Evolutionary conservation across 164 flowering plant genomes (phyloP), one percentile per base, ranked within the genome.

Genomic region (Buxus sempervirens): DNA sequence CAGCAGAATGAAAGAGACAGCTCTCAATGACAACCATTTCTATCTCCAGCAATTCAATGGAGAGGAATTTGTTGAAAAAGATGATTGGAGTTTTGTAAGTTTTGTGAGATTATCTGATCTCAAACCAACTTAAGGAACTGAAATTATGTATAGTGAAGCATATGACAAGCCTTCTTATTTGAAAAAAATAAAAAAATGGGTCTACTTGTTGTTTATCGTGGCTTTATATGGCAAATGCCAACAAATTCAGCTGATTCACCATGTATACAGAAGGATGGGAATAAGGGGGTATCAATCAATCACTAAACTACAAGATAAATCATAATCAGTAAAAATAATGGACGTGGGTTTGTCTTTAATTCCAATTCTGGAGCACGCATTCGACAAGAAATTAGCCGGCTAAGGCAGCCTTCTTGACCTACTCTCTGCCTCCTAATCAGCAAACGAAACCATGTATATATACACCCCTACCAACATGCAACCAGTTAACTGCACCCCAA

Each of bases 351-450:
- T 79, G 82, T 82, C 82, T 70, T 48, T 56, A 77, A 42, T 42
- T 67, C 49, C 67, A 72, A 62, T 74, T 54, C 64, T 28, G 57
- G 54, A 69, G 58, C 63, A 25, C 49, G 72, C 69, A 75, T 76
- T 78, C 66, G 86, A 83, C 87, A 82, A 88, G 76, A 64, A 0
- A 66, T 14, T 61, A 84, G 88, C 86, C 93, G 90, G 90, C 90
- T 64, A 68, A 68, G 83, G 65, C 87, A 74, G 72, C 81, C 77
- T 70, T 53, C 65, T 81, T 82, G 75, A 88, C 86, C 71, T 83
- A 82, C 72, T 78, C 76, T 54, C 76, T 54, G 68, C 73, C 73
- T 26, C 70, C 56, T 27, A 54, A 24, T 72, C 71, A n/a, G 12
- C 22, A 25, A 27, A 49, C 13, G 42, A 54, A 58, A 49, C n/a